Base-by-base conservation (phyloP, 2,329 filamentous ascomycete genomes). In the Meredithiella fracta region DNA sequence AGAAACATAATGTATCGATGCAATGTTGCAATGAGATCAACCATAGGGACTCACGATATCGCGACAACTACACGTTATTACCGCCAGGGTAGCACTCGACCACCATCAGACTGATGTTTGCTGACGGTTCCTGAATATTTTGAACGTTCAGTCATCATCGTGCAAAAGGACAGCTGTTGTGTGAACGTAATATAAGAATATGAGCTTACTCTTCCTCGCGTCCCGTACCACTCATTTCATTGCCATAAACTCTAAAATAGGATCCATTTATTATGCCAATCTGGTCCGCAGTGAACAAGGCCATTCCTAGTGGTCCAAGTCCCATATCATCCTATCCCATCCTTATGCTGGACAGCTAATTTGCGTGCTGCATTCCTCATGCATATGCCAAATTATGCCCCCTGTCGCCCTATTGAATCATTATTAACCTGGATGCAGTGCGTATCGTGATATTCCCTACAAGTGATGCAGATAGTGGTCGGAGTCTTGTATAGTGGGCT, bases 311-410 rank as follows among this genome's bases (percentile, higher is more conserved):
- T 34, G 29, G 29, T 42, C 15, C 6, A 42, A 7, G n/a, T 42
- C 9, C 23, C 22, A 9, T 23, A 23, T 26, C 23, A 49, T 49
- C 44, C 44, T 17, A 42, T 29, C 22, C n/a, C 17, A 26, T 53
- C 31, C 38, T 42, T 31, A 54, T 47, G 55, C 29, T 42, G 40
- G 14, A 38, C 37, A 37, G 51, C 26, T 22, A 54, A 54, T 57
- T 54, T 57, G 20, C 51, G 29, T 37, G 26, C 22, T 54, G 51
- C 34, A 53, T 51, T 51, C 44, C 52, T 54, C 25, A 44, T 58
- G 56, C 56, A 58, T 38, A 54, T 58, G 56, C 56, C 56, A 58
- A 58, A 58, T 58, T 58, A 54, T 40, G 31, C 51, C 44, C 56
- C 52, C 44, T 42, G 20, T 22, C n/a, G 44, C 51, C 56, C 51